Base-by-base conservation (phyloP, 805 yeast genomes). In the Ogataea neopini region DNA sequence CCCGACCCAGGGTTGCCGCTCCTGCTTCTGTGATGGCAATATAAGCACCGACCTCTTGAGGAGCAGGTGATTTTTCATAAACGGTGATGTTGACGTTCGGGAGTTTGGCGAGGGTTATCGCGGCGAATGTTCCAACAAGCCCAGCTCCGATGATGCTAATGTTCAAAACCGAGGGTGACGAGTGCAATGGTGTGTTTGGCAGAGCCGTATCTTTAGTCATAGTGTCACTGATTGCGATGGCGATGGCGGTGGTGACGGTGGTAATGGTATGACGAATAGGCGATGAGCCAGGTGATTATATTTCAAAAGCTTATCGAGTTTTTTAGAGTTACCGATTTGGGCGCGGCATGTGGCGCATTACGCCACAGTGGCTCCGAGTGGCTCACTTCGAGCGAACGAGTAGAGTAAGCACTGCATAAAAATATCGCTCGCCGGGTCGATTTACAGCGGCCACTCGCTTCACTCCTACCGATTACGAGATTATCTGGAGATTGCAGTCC, bases 61-160 rank as follows among this genome's bases (percentile, higher is more conserved):
- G 39, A 13, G 15, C 39, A n/a, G 14, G 25, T 1, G 39, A 10
- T 23, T 30, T 33, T 13, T 42, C 45, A 20, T 42, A 42, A 23
- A 42, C 30, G 17, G 32, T 33, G 17, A 42, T 17, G 13, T 34
- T 18, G 19, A 42, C 45, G 33, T 42, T 33, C 3, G 45, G 40
- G 9, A 42, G 26, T 26, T 34, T 42, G 14, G 45, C 13, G 3
- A 42, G 29, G 32, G 45, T 34, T 13, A 23, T 29, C n/a, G 45
- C 39, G 4, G 45, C 45, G 29, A 42, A 42, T 4, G 39, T 11
- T 3, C 45, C 45, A 33, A 42, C 39, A 9, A 42, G 25, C 10
- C 45, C 45, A 2, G 26, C 45, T 15, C 45, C 45, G 19, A 34
- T 14, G 25, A 75, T 77, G 19, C 33, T 29, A 25, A 42, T 34